A percentile compares a stretch with the other conserved stretches of the same genome.
Conservation (phyloP, 2,329 filamentous ascomycete species). For the Aspergillus novofumigatus region DNA sequence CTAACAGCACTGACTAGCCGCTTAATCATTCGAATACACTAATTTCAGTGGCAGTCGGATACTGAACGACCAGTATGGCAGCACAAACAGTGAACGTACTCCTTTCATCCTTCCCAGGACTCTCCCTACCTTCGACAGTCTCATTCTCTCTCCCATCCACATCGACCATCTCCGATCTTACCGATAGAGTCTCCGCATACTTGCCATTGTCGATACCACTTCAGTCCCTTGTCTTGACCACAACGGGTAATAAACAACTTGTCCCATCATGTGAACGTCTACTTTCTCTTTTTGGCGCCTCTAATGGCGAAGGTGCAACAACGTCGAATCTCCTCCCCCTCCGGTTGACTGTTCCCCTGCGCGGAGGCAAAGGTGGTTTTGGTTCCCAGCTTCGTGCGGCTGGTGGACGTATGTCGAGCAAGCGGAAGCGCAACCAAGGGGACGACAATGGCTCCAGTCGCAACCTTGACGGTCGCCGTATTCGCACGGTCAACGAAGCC, state of each 20-base stretch:
- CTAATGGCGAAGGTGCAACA: conserved; percentile 29
- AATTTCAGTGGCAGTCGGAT: neutral
- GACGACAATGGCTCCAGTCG: conserved; percentile 87
- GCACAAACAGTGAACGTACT: conserved; percentile 69
- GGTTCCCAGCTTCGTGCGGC: conserved; percentile 94
- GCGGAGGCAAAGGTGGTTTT: conserved; percentile 95
- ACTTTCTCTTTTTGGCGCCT: conserved; percentile 55
- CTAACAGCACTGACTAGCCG: neutral
- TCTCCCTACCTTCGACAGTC: conserved; percentile 77
- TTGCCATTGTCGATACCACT: conserved; percentile 56
- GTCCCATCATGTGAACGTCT: conserved; percentile 50
- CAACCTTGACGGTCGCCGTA: conserved; percentile 83
- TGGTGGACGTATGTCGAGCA: conserved; percentile 96
- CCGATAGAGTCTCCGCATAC: conserved; percentile 54
- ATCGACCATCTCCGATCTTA: conserved; percentile 65
- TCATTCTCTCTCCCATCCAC: conserved; percentile 67
- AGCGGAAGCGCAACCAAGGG: conserved; percentile 76
- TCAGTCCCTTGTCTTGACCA: conserved; percentile 69
- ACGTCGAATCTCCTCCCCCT: conserved; percentile 73
- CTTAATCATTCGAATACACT: neutral
- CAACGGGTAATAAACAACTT: conserved; percentile 71
- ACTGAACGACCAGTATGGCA: conserved; percentile 47
- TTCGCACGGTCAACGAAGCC: conserved; percentile 90
- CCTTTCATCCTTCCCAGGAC: conserved; percentile 76
- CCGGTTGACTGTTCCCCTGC: conserved; percentile 71